Evolutionary conservation across 1,284 basidiomycete genomes (phyloP).

Genomic region (Trichosporon sp.): DNA sequence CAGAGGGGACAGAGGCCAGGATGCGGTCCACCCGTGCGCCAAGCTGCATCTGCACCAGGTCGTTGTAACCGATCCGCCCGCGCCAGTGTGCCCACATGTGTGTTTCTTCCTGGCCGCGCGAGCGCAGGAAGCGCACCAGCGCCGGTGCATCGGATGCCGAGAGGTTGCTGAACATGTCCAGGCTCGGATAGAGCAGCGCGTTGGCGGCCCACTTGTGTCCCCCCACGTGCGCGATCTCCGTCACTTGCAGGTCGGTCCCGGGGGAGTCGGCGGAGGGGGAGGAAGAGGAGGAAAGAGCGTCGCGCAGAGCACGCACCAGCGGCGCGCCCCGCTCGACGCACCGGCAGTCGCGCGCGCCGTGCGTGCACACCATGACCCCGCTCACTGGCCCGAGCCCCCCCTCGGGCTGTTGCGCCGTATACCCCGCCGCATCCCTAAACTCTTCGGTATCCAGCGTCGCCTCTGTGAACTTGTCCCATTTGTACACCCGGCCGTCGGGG

Average conservation of each 20-base stretch:
- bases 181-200: constrained; percentile 65
- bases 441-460: constrained; percentile 17
- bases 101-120: background rate
- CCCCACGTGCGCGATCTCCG: constrained; percentile 64
- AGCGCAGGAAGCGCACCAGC: constrained; percentile 57
- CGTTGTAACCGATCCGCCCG: constrained; percentile 67
- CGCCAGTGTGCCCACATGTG: constrained; percentile 56
- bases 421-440: constrained; percentile 18
- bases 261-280: background rate
- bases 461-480: constrained; percentile 20
- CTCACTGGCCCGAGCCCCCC: background rate
- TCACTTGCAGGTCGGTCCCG: background rate
- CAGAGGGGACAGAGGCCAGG: background rate
- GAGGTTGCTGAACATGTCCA: constrained; percentile 70
- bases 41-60: constrained; percentile 57
- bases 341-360: constrained; percentile 65
- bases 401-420: constrained; percentile 14
- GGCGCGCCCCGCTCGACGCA: constrained; percentile 63
- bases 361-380: constrained; percentile 67
- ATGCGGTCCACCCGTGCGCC: constrained; percentile 3
- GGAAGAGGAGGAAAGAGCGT: constrained; percentile 39
- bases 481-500: constrained; percentile 31
- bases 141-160: constrained; percentile 58
- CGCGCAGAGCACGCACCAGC: constrained; percentile 42
- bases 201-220: constrained; percentile 83